Conservation (phyloP, 2,329 filamentous ascomycete genomes). For the Herpotrichia juniperi region DNA sequence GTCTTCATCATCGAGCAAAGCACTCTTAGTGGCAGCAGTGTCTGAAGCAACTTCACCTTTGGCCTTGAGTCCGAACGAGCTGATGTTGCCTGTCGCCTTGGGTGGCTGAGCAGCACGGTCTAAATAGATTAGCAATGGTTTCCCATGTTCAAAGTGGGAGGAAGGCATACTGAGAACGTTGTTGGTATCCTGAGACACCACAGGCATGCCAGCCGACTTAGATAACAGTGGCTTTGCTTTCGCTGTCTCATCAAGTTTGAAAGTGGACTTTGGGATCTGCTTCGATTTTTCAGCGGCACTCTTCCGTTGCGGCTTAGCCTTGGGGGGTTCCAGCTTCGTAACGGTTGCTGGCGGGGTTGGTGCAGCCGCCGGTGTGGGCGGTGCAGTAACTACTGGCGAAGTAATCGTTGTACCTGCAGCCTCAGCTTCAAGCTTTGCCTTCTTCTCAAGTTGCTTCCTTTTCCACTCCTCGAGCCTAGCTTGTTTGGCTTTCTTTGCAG, state of each 20-base stretch:
- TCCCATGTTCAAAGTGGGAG: no score
- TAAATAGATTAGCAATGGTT: conserved; percentile 25
- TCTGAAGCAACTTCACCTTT: conserved; percentile 67
- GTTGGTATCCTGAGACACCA: conserved; percentile 4
- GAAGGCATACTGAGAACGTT: conserved; percentile 19
- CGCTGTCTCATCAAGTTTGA: conserved; percentile 41
- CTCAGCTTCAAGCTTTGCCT: conserved; percentile 67
- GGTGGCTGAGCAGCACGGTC: conserved; percentile 57
- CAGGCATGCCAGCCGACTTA: conserved; percentile 29
- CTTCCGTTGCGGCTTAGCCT: conserved; percentile 86
- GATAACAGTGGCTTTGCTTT: conserved; percentile 35
- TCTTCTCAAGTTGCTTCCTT: conserved; percentile 78
- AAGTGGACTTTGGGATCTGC: conserved; percentile 54
- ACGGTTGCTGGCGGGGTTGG: conserved; percentile 26
- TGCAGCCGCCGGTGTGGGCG: conserved; percentile 34
- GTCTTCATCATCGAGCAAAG: conserved; percentile 12
- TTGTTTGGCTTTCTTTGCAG: conserved; percentile 27
- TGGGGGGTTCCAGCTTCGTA: conserved; percentile 57
- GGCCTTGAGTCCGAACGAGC: conserved; percentile 79
- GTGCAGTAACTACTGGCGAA: conserved; percentile 51
- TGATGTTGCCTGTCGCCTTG: conserved; percentile 75
- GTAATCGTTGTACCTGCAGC: conserved; percentile 67
- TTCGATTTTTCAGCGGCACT: conserved; percentile 81
- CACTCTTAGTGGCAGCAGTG: conserved; percentile 72
- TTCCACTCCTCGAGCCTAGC: conserved; percentile 92